Evolutionary conservation across 1,139 yeast genomes (phyloP), one percentile per base, ranked within the genome.

Genomic region (Saccharomyces hybrid): DNA sequence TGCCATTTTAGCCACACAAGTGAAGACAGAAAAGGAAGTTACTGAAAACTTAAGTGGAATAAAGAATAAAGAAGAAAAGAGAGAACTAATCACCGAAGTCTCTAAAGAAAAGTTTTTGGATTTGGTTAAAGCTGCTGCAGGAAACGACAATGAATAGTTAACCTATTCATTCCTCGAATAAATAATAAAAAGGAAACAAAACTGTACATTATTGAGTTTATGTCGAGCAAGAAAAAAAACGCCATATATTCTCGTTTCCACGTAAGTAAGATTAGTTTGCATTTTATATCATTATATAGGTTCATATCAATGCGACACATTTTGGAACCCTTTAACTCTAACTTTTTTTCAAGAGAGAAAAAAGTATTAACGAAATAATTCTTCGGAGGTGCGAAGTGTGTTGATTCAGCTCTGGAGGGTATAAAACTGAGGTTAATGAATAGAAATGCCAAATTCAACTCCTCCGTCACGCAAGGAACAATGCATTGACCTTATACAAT

Each of bases 61-160:
- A 48, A 63, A 65, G 58, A 68, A 73, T 51, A 66, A 71, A 60
- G 64, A 71, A 32, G 73, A 74, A 54, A 78, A 78, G 65, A 85
- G 86, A 62, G 84, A 86, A 60, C 73, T 83, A 57, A 82, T 86
- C 67, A 83, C 81, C 51, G 97, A 90, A 64, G 79, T 91, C 58
- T 86, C 96, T 9, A 91, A 90, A 72, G 97, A 90, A 66, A 87
- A 83, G 70, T 91, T 91, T 66, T 78, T 91, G 70, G 97, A 89
- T 71, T 76, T 90, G 70, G 95, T 91, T 47, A 87, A 88, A 69
- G 85, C 90, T 50, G 95, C 96, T 9, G 44, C 44, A 38, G 95
- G 86, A 50, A 75, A 78, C 47, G 66, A 65, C 32, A 62, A 59
- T 14, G 51, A 54, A 38, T 34, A 31, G n/a, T 16, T 5, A 27